These are phyloP conservation scores for Trichoderma aggressivum DNA, from an alignment of 2,329 filamentous ascomycete genomes.

Conservation along the genomic window DNA sequence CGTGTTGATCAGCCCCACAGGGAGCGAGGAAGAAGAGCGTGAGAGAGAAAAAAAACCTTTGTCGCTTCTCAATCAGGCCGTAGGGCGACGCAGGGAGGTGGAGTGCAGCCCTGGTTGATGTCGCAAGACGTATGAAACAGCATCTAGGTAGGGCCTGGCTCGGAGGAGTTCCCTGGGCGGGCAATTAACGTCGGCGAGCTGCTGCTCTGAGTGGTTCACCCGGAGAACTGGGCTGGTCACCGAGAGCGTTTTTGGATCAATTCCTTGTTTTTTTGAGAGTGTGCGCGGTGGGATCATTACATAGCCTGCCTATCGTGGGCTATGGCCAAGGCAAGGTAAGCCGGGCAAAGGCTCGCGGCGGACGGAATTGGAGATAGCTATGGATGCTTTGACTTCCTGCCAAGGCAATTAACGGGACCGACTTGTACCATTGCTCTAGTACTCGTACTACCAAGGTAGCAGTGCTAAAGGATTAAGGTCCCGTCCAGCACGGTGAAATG, in stretches of 20 bases:
- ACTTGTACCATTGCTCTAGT: background rate
- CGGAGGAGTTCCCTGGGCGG: conserved; percentile 10
- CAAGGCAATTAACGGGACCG: background rate
- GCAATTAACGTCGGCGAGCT: background rate
- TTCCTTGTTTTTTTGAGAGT: background rate
- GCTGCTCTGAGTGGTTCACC: conserved; percentile 1
- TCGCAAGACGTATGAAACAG: conserved; percentile 12
- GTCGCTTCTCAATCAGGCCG: background rate
- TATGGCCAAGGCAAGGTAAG: background rate
- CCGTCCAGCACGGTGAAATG: background rate
- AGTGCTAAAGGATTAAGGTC: background rate
- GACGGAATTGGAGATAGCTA: background rate
- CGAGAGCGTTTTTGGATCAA: background rate
- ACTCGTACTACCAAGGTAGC: background rate
- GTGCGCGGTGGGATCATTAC: background rate
- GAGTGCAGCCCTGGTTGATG: conserved; percentile 1
- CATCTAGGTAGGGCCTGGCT: background rate
- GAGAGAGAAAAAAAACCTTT: background rate
- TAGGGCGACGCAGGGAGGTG: conserved; percentile 14
- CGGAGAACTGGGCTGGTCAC: conserved; percentile 6
- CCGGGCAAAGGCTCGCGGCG: background rate
- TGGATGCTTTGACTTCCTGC: background rate
- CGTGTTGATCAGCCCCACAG: conserved; percentile 15
- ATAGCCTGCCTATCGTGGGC: background rate
- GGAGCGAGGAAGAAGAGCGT: background rate